Conservation (phyloP, 2,329 filamentous ascomycete species). For the Berkeleyomyces basicola region DNA sequence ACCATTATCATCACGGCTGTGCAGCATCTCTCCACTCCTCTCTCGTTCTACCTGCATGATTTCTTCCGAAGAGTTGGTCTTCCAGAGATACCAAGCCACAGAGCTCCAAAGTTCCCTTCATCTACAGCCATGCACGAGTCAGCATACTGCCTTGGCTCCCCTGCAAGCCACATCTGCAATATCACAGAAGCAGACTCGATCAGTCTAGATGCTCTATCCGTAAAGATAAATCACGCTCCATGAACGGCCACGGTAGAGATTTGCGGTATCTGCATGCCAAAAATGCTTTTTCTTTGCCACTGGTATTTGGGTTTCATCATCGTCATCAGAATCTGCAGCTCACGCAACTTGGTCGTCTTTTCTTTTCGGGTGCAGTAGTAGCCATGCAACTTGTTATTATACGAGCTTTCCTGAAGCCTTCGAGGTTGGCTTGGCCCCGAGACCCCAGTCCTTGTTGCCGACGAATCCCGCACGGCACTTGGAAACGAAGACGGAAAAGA, state of each 20-base stretch:
- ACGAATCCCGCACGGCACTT: background rate
- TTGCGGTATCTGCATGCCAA: too few species aligned
- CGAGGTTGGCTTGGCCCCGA: background rate
- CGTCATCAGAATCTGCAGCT: too few species aligned
- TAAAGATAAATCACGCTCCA: too few species aligned
- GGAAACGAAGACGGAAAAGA: background rate
- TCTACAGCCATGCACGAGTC: constrained; percentile 1
- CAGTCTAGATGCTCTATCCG: background rate
- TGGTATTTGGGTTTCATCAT: too few species aligned
- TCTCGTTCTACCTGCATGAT: background rate
- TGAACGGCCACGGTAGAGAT: too few species aligned
- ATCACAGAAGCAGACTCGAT: background rate
- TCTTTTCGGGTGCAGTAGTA: too few species aligned
- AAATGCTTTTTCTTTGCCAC: too few species aligned
- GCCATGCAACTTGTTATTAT: background rate
- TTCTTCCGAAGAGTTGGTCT: background rate
- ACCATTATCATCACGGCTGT: background rate
- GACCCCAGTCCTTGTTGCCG: background rate
- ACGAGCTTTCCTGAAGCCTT: background rate
- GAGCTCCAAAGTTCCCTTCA: constrained; percentile 2
- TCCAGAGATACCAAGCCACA: background rate
- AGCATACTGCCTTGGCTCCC: background rate
- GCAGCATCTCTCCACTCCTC: background rate
- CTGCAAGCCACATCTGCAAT: background rate
- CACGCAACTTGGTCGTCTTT: too few species aligned